These are phyloP conservation scores for Musa acuminata DNA, from an alignment of 176 grass and related monocot species.

Conservation along the genomic window DNA sequence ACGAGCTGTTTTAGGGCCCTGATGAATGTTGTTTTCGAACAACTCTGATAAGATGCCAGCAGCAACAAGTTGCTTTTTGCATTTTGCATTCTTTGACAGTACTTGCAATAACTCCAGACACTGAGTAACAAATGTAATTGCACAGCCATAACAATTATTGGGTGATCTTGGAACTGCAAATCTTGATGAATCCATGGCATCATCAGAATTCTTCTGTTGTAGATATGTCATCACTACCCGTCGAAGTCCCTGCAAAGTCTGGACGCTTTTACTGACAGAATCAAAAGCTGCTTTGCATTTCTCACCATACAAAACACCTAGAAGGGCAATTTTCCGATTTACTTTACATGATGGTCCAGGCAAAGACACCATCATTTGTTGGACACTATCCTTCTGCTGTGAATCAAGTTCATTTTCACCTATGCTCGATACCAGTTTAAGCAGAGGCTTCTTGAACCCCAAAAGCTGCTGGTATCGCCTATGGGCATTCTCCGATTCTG, in stretches of 20 bases:
- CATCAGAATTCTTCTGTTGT: conserved; percentile 69
- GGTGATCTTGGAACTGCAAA: conserved; percentile 68
- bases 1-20: conserved; percentile 64
- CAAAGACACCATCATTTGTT: conserved; percentile 99
- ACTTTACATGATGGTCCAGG: conserved; percentile 94
- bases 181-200: conserved; percentile 30
- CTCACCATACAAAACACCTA: conserved; percentile 95
- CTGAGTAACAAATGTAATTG: conserved; percentile 81
- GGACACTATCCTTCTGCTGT: conserved; percentile 93
- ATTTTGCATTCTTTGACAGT: conserved; percentile 73
- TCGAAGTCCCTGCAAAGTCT: conserved; percentile 87
- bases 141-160: conserved; percentile 87
- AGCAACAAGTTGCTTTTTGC: conserved; percentile 74
- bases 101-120: conserved; percentile 92
- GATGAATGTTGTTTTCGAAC: conserved; percentile 98
- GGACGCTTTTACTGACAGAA: conserved; percentile 95
- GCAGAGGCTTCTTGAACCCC: conserved; percentile 94
- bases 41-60: conserved; percentile 79
- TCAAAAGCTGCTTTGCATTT: conserved; percentile 99
- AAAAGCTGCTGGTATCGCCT: conserved; percentile 94
- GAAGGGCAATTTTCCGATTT: conserved; percentile 91
- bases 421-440: conserved; percentile 94
- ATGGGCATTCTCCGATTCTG: conserved; percentile 95
- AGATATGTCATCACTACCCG: conserved; percentile 83
- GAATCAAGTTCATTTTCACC: conserved; percentile 92